Base-by-base conservation (phyloP, 305 asterid genomes). In the Fraxinus greggii region DNA sequence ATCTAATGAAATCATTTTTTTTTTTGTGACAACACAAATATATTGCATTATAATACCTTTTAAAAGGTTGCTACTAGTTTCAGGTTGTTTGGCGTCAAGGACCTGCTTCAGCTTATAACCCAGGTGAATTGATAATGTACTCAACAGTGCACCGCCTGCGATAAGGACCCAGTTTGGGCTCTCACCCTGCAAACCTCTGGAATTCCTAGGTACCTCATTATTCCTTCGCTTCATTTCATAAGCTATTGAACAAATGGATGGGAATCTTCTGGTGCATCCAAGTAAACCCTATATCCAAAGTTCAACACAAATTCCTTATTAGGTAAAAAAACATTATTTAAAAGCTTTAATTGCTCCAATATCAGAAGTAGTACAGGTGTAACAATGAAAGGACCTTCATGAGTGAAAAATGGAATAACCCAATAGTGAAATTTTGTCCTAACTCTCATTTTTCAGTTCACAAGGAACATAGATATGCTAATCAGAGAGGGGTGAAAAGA, bases 101-200 rank as follows among this genome's bases (percentile, higher is more conserved):
- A 83, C 84, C 81, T 89, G 92, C 84, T 88, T 89, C 83, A 89
- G 82, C 84, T 86, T 89, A 83, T 85, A 87, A 77, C 92, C 92
- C 67, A 89, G 83, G 75, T 88, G 90, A 79, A 89, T 78, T n/a
- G 92, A 87, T 72, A 89, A 78, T 19, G 89, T 87, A 81, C 92
- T 89, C 33, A 89, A 56, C 80, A 89, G 81, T 23, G 90, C 92
- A 79, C 92, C 89, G 38, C 92, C 92, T 5, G 88, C 92, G 76
- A 89, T 86, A 70, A 89, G 87, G 80, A 87, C 81, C 92, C 92
- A 89, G 72, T 89, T 89, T 10, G 90, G 87, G 26, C 92, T 85
- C 80, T 86, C 90, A 23, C 81, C 77, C 78, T 78, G 87, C 9
- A 81, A 76, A 59, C 87, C 83, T 61, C 80, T 85, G 76, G 89